Base-by-base conservation (phyloP, 208 protist genomes). In the Acanthamoeba quina region DNA sequence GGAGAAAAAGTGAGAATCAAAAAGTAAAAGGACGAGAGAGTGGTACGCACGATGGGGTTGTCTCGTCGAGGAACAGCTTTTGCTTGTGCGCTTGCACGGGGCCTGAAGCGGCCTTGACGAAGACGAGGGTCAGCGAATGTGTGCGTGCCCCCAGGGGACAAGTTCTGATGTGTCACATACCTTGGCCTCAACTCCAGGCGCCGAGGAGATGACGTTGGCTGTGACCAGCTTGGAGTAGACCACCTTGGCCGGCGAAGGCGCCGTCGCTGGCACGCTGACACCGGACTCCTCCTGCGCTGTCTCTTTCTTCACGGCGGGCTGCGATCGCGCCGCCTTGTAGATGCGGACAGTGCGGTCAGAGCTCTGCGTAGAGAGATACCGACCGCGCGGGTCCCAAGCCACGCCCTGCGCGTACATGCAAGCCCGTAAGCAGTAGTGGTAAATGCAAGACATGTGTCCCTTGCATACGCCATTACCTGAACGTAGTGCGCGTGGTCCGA, bases 321-420 rank as follows among this genome's bases (percentile, higher is more conserved):
- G 78, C 41, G 78, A 86, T 26, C 78, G 31, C 9, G 85, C 60
- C n/a, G 54, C n/a, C n/a, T 90, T 90, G 58, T 90, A 90, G 37
- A 90, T 26, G 34, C 85, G 85, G 21, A 72, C 58, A 13, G 85
- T 74, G 6, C 85, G 54, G 29, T 90, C 85, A 6, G 85, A 90
- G 85, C 85, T 90, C 62, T 90, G 85, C 5, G 85, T 90, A 21
- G 85, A 56, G 58, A 90, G 85, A 17, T 90, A 72, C 13, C 62
- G 24, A 0, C 47, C 41, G 66, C 62, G 85, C n/a, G 85, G 85
- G 24, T 90, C 85, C 85, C 85, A 90, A 3, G 85, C 17, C 83
- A 90, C 83, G 1, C 83, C 83, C 83, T 90, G 47, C 80, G 26
- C 26, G 3, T 15, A 60, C 7, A n/a, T 26, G 47, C 37, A 41